Percentiles rank a stretch among this genome's conserved stretches.
Evolutionary conservation across 345 rosid genomes (phyloP).

Genomic region (Pseudoturritis turrita): DNA sequence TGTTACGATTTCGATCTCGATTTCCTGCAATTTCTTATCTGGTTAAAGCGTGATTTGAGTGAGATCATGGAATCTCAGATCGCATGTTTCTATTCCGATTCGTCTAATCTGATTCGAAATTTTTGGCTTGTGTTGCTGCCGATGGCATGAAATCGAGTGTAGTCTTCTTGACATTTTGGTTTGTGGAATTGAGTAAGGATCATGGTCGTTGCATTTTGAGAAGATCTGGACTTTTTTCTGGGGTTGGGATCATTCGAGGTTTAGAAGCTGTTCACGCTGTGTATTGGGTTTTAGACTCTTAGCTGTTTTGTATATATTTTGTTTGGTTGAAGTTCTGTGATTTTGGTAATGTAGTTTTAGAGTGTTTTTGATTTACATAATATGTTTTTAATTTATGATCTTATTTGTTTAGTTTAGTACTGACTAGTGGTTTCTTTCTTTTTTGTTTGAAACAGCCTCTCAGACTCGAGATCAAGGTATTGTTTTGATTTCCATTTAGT

Average conservation of each 20-base stretch:
- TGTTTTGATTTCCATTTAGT: background rate
- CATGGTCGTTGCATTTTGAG: background rate
- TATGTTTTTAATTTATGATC: background rate
- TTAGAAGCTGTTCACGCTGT: background rate
- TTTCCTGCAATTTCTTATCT: slow-evolving; percentile 1
- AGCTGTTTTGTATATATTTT: background rate
- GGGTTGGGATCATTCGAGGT: background rate
- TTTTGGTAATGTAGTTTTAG: background rate
- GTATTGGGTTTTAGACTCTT: background rate
- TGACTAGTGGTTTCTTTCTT: slow-evolving; percentile 16
- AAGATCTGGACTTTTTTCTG: slow-evolving; percentile 12
- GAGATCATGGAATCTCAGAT: slow-evolving; percentile 15
- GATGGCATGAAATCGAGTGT: slow-evolving; percentile 22
- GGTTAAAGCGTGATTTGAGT: slow-evolving; percentile 1
- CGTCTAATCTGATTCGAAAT: background rate
- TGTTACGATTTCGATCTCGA: slow-evolving; percentile 18
- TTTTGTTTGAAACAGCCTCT: slow-evolving; percentile 38
- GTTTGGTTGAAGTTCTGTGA: background rate
- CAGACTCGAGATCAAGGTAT: slow-evolving; percentile 47
- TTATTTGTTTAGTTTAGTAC: slow-evolving; percentile 2
- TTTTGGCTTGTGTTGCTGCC: background rate
- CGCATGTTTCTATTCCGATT: slow-evolving; percentile 9
- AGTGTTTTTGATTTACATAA: background rate
- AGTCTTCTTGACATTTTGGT: slow-evolving; percentile 11
- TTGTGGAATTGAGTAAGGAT: slow-evolving; percentile 9